These are phyloP conservation scores for Ophiocordyceps camponoti-saundersi DNA, from an alignment of 2,329 filamentous ascomycete genomes.

Conservation along the genomic window DNA sequence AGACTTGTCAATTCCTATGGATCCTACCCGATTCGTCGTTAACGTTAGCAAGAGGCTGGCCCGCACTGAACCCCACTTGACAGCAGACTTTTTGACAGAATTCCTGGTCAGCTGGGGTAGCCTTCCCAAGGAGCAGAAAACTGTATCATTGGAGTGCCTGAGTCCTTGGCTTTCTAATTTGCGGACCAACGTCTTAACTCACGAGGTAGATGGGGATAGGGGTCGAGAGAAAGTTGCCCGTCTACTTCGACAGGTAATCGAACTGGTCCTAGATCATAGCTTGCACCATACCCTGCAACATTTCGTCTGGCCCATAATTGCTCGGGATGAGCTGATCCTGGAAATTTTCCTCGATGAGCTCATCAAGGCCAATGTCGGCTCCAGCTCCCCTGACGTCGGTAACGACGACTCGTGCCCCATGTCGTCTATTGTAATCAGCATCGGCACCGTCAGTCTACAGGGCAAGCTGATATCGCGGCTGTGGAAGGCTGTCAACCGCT, in stretches of 20 bases:
- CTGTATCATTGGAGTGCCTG: conserved; percentile 51
- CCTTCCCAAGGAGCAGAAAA: conserved; percentile 49
- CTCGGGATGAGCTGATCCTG: conserved; percentile 45
- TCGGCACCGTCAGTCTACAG: conserved; percentile 47
- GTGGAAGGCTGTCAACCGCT: conserved; percentile 49
- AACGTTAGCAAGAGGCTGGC: conserved; percentile 48
- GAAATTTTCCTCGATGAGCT: conserved; percentile 54
- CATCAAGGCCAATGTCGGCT: conserved; percentile 39
- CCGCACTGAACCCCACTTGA: conserved; percentile 46
- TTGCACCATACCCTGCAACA: conserved; percentile 46
- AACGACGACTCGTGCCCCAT: conserved; percentile 30
- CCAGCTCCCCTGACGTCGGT: too few species aligned
- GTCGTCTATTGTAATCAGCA: conserved; percentile 43
- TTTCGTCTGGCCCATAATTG: conserved; percentile 47
- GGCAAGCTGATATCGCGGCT: conserved; percentile 49
- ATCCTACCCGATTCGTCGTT: conserved; percentile 47
- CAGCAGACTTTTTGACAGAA: conserved; percentile 53
- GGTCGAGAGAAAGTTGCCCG: conserved; percentile 45
- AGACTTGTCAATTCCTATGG: conserved; percentile 47
- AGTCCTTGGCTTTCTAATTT: conserved; percentile 50
- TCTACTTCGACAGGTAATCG: conserved; percentile 49
- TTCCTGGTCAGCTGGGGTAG: conserved; percentile 60
- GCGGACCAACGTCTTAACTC: conserved; percentile 39
- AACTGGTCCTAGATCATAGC: conserved; percentile 43
- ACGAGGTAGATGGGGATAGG: conserved; percentile 47